Evolutionary conservation across 2,329 filamentous ascomycete genomes (phyloP).

Genomic region (Botrytis tulipae): DNA sequence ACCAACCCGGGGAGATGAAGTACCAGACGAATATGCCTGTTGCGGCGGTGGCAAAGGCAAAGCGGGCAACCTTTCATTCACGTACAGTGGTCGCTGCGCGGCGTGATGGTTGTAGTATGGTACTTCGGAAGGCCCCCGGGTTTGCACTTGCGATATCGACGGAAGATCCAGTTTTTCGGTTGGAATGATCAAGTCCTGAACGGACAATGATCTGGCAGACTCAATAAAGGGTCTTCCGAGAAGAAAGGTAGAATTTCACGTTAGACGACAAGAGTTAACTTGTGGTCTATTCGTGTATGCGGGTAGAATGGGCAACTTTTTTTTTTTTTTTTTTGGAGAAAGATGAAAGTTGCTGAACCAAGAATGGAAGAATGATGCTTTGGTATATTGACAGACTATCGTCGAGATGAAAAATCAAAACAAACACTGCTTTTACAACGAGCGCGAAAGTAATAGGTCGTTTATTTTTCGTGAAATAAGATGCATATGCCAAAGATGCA

Average conservation of each 20-base stretch:
- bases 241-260: slow-evolving; percentile 4
- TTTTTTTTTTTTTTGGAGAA: slow-evolving; percentile 2
- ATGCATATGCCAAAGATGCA: slow-evolving; percentile 32
- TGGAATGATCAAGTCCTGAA: slow-evolving; percentile 41
- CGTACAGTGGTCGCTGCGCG: slow-evolving; percentile 62
- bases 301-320: neutral
- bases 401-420: slow-evolving; percentile 20
- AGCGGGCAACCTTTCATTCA: slow-evolving; percentile 70
- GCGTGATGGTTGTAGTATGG: slow-evolving; percentile 68
- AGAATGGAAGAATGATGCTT: slow-evolving; percentile 22
- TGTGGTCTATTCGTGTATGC: slow-evolving; percentile 13
- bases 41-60: slow-evolving; percentile 66
- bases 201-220: slow-evolving; percentile 34
- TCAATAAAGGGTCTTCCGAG: slow-evolving; percentile 31
- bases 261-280: slow-evolving; percentile 20
- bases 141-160: slow-evolving; percentile 79
- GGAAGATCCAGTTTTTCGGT: slow-evolving; percentile 94
- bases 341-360: slow-evolving; percentile 12
- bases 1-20: slow-evolving; percentile 72
- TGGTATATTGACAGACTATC: slow-evolving; percentile 23
- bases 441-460: slow-evolving; percentile 30
- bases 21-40: slow-evolving; percentile 63
- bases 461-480: slow-evolving; percentile 34
- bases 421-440: slow-evolving; percentile 30
- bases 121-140: slow-evolving; percentile 72